A percentile compares a stretch with the other conserved stretches of the same genome.
Conservation (phyloP, 2,329 filamentous ascomycete species). For the Cytospora leucostoma region DNA sequence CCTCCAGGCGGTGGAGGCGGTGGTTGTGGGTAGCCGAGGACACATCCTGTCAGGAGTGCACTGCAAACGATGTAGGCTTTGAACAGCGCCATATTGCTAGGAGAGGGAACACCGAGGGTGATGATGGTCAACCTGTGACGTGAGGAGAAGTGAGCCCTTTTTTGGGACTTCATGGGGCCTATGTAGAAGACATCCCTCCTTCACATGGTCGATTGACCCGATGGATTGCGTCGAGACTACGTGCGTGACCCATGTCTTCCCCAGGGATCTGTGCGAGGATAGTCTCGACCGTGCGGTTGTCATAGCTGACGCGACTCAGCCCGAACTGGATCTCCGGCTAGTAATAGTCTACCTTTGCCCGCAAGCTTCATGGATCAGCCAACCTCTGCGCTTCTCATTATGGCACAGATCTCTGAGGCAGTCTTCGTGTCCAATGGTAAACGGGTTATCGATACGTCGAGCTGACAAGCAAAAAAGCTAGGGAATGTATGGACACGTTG, state of each 20-base stretch:
- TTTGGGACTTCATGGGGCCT: not conserved
- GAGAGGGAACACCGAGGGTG: not conserved
- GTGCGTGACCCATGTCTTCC: constrained; percentile 41
- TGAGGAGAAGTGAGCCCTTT: not conserved
- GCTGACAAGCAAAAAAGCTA: no score
- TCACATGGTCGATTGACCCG: constrained; percentile 42
- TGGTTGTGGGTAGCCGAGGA: not conserved
- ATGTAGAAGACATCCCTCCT: constrained; percentile 42
- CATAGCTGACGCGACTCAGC: not conserved
- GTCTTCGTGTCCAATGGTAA: constrained; percentile 28
- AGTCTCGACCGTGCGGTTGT: not conserved
- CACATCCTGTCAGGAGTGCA: not conserved
- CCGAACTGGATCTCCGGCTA: constrained; percentile 37
- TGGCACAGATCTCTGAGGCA: constrained; percentile 31
- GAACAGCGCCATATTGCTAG: not conserved
- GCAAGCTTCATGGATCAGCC: constrained; percentile 49
- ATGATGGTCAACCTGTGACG: no score
- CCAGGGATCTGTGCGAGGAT: constrained; percentile 5
- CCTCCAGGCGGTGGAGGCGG: not conserved
- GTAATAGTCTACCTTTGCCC: constrained; percentile 42
- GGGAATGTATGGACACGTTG: no score
- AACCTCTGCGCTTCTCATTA: constrained; percentile 55
- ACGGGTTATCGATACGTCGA: no score
- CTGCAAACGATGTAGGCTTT: not conserved
- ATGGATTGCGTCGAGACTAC: constrained; percentile 42